Evolutionary conservation across 202 grass and related monocot species (phyloP), one percentile per base, ranked within the genome.

Genomic region (Setaria viridis): DNA sequence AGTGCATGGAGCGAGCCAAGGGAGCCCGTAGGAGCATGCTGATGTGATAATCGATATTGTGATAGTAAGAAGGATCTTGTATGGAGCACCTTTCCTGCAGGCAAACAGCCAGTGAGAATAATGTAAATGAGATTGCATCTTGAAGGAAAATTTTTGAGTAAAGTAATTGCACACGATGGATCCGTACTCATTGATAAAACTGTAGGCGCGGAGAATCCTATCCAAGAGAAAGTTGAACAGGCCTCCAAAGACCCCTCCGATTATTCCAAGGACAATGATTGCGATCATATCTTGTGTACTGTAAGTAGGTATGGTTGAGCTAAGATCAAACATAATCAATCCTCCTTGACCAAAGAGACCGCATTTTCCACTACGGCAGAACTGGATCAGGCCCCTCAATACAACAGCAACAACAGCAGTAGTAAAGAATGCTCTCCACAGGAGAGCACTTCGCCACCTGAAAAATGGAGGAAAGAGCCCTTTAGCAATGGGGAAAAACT

Each of bases 341-440:
- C 97, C 94, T 83, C 97, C 97, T 87, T 99, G 59, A 8, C 97
- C 94, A 76, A 97, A 99, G 35, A 99, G 92, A 51, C 97, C 97
- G 71, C 97, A 99, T 80, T 87, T 96, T 78, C 97, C 94, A 62
- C 92, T 90, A 58, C 81, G 87, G 75, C 94, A 99, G 80, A 97
- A 85, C 83, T 76, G 83, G 2, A 97, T 94, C 35, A 94, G 65
- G 45, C 84, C 65, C 85, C 85, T 94, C 88, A 99, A 62, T 29
- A 99, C 92, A 11, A 99, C 94, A 81, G 97, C 94, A 81, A 99
- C 97, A 65, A 99, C 90, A 87, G 97, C 97, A 71, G 97, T 99
- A 62, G 97, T 93, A 80, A 99, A 99, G 55, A 99, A 99, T 77
- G 97, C 91, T 90, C 97, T 94, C 97, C 97, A 97, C 2, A 99